A percentile compares a stretch with the other conserved stretches of the same genome.
Evolutionary conservation across 257 asterid species (phyloP).

Genomic region (Salvia miltiorrhiza): DNA sequence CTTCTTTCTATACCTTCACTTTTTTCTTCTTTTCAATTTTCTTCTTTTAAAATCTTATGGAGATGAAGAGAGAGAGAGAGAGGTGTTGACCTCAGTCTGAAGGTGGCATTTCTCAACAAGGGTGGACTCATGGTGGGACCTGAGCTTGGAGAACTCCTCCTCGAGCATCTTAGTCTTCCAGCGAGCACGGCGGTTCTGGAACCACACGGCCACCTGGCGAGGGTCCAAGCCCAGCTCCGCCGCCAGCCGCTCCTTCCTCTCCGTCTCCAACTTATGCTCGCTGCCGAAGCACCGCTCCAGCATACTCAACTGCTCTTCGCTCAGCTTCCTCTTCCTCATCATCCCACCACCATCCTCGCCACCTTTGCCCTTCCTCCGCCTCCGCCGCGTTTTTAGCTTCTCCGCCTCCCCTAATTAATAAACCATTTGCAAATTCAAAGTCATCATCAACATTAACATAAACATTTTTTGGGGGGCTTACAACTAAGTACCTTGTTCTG

Average conservation of each 20-base stretch:
- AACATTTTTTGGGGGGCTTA: background rate
- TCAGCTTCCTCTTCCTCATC: conserved; percentile 76
- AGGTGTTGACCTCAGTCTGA: conserved; percentile 50
- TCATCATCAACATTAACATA: background rate
- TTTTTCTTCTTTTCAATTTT: too few species aligned
- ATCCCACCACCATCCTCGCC: conserved; percentile 26
- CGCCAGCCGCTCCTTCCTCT: conserved; percentile 82
- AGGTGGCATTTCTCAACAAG: conserved; percentile 67
- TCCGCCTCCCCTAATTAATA: background rate
- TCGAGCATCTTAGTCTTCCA: conserved; percentile 89
- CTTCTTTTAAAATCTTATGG: too few species aligned
- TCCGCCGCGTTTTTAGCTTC: conserved; percentile 24
- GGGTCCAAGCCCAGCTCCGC: conserved; percentile 82
- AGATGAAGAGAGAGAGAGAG: background rate
- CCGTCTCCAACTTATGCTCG: conserved; percentile 82
- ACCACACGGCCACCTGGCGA: conserved; percentile 97
- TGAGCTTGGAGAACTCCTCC: conserved; percentile 66
- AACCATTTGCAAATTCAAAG: background rate
- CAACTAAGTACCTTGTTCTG: conserved; percentile 21
- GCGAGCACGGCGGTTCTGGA: conserved; percentile 82
- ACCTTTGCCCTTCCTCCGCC: conserved; percentile 36
- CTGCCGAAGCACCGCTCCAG: conserved; percentile 60
- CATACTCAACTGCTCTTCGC: conserved; percentile 55
- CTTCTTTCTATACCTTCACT: too few species aligned
- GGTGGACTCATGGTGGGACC: conserved; percentile 45